Evolutionary conservation across 2,329 filamentous ascomycete genomes (phyloP).

Genomic region (Verticillium tricorpus): DNA sequence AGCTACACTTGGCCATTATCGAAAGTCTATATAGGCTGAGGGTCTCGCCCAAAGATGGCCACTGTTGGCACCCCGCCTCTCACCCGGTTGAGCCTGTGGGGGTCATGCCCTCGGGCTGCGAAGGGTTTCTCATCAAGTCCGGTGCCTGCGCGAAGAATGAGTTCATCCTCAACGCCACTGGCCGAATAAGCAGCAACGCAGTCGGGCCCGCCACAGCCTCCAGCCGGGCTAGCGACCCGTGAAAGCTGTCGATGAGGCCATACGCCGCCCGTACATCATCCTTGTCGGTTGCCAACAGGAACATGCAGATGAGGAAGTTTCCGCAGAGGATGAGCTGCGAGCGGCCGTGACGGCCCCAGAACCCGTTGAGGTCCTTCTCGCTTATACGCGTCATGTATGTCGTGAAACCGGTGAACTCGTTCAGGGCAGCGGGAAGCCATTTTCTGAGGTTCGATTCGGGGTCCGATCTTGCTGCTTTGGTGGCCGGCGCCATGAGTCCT

Average conservation of each 20-base stretch:
- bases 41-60: too few species aligned
- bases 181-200: conserved; percentile 26
- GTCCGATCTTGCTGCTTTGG: conserved; percentile 31
- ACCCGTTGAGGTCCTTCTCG: conserved; percentile 31
- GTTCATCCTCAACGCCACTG: conserved; percentile 31
- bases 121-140: conserved; percentile 2
- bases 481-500: conserved; percentile 41
- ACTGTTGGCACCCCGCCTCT: too few species aligned
- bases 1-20: too few species aligned
- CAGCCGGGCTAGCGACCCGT: conserved; percentile 29
- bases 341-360: conserved; percentile 37
- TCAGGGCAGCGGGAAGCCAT: conserved; percentile 28
- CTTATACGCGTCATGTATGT: conserved; percentile 30
- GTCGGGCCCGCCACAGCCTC: conserved; percentile 23
- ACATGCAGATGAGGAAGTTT: conserved; percentile 44
- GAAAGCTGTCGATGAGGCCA: conserved; percentile 30
- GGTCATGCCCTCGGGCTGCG: background rate
- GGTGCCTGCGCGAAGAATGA: conserved; percentile 34
- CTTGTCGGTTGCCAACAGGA: conserved; percentile 34
- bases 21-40: too few species aligned
- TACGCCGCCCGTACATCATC: conserved; percentile 29
- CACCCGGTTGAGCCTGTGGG: too few species aligned
- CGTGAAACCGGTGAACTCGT: conserved; percentile 31
- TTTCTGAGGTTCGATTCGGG: conserved; percentile 28
- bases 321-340: conserved; percentile 42